Evolutionary conservation across 805 yeast genomes (phyloP).

Genomic region (Yarrowia yakushimensis): DNA sequence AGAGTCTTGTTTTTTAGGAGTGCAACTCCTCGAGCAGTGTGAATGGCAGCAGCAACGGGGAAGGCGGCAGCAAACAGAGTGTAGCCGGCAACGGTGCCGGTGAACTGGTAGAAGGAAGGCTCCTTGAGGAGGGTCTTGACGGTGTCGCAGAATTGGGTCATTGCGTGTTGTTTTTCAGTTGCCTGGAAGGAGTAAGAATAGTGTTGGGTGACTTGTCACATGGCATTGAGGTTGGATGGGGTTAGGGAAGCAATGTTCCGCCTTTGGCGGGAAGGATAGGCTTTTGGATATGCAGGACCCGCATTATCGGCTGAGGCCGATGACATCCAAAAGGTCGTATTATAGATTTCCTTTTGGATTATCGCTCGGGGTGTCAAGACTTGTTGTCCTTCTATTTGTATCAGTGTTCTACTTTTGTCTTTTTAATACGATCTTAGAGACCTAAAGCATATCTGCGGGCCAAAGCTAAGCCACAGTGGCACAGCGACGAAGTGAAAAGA

Average conservation of each 20-base stretch:
- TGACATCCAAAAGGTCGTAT: background rate
- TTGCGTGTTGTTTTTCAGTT: background rate
- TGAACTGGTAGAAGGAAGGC: slow-evolving; percentile 24
- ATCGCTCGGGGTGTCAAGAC: too few species aligned
- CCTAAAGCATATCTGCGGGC: background rate
- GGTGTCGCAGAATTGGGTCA: slow-evolving; percentile 20
- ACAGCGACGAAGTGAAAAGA: background rate
- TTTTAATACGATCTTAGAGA: background rate
- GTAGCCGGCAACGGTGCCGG: slow-evolving; percentile 20
- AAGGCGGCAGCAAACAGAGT: slow-evolving; percentile 18
- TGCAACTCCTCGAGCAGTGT: slow-evolving; percentile 23
- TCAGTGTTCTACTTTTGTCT: background rate
- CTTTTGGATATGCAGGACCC: slow-evolving; percentile 6
- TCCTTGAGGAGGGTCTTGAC: slow-evolving; percentile 21
- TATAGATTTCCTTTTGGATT: background rate
- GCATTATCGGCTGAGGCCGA: slow-evolving; percentile 2
- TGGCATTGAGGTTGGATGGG: background rate
- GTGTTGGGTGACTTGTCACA: slow-evolving; percentile 22
- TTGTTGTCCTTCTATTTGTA: too few species aligned
- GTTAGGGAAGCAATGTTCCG: slow-evolving; percentile 22
- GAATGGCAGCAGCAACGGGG: slow-evolving; percentile 17
- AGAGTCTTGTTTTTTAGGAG: slow-evolving; percentile 16
- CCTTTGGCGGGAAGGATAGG: slow-evolving; percentile 22
- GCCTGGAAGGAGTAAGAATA: background rate
- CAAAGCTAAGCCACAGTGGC: slow-evolving; percentile 16